These are phyloP conservation scores for Trypanosoma melophagium DNA, from an alignment of 208 protist species.

Conservation along the genomic window DNA sequence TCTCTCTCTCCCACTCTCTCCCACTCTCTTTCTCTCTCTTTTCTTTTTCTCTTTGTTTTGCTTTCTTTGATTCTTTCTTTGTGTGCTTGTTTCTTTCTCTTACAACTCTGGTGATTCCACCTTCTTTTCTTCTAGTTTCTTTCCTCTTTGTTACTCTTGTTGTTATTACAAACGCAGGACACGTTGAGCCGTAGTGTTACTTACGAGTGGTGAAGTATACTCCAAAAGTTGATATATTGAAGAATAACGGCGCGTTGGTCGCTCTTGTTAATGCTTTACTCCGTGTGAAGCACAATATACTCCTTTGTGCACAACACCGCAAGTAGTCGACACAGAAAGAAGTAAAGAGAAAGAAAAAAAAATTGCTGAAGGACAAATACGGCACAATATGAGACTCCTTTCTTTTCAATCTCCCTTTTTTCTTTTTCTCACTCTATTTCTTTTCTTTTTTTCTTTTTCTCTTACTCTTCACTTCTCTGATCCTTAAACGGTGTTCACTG, in stretches of 20 bases:
- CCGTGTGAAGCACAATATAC: too few species aligned
- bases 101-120: not conserved
- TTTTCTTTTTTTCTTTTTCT: not conserved
- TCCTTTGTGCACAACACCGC: too few species aligned
- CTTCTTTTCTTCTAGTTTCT: not conserved
- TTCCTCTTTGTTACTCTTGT: not conserved
- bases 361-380: constrained; percentile 24
- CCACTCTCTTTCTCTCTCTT: too few species aligned
- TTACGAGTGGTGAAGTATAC: not conserved
- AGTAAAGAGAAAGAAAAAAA: not conserved
- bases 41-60: too few species aligned
- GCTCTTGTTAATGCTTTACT: too few species aligned
- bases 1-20: not conserved
- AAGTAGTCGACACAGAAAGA: too few species aligned
- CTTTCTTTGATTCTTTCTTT: too few species aligned
- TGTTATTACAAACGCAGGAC: not conserved
- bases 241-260: too few species aligned
- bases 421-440: too few species aligned
- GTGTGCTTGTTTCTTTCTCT: constrained; percentile 2
- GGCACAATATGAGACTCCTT: not conserved
- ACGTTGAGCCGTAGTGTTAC: not conserved
- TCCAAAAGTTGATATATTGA: too few species aligned
- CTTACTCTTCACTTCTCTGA: not conserved
- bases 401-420: too few species aligned
- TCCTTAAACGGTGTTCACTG: constrained; percentile 12